Evolutionary conservation across 768 basidiomycete species (phyloP), one percentile per base, ranked within the genome.

Genomic region (Tulasnella sp.): DNA sequence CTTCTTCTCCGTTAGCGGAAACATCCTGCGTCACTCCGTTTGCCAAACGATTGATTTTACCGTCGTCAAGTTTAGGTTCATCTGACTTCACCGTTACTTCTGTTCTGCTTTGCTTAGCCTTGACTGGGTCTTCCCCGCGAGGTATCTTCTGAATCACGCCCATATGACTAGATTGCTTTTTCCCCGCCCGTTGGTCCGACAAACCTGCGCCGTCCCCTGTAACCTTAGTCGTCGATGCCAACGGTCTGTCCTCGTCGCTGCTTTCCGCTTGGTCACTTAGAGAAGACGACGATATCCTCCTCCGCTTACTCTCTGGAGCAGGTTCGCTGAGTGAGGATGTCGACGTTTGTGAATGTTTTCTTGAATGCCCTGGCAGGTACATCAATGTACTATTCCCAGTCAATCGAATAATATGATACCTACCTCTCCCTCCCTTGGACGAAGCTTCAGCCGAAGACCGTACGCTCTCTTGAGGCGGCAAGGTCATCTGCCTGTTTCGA

Each of bases 11-110:
- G 20, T 57, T 55, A 12, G 66, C 70, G 22, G 69, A 71, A 6
- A 79, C 72, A 61, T 90, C 86, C 3, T 88, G 73, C 2, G 86
- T 80, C 5, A 86, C 79, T 25, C 86, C 87, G 13, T 82, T 84
- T 13, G 81, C 81, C 47, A 92, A 70, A 34, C 86, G 75, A 41
- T 75, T 77, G 15, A 89, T 65, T 61, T 88, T 59, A 10, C 54
- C 52, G 37, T 83, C 83, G 43, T 86, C 81, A 73, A 88, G 75
- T 62, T 77, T 79, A 42, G 83, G 86, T 62, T 89, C 86, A 37
- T 65, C 63, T 25, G 58, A 54, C 45, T 63, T 61, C 44, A 63
- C 57, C 31, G 41, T 57, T 8, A 55, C 57, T 61, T 45, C 39
- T n/a, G 45, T 33, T 12, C 39, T 46, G 27, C 25, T 46, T 37